Evolutionary conservation across 495 filamentous ascomycete species (phyloP).

Genomic region (Talaromyces borbonicus): DNA sequence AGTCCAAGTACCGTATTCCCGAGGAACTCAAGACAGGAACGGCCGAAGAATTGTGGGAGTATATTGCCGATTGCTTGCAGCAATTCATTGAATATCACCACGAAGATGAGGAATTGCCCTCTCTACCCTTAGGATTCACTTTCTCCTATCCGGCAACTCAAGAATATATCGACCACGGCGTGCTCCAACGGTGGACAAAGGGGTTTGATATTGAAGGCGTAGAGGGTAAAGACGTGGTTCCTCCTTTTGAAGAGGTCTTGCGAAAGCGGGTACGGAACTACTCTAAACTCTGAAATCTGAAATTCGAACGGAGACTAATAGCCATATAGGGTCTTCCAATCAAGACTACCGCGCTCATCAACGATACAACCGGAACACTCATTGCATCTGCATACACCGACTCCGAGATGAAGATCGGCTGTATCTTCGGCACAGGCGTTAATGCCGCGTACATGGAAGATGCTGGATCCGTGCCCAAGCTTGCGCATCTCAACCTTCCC

Average conservation of each 20-base stretch:
- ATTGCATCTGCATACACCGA: slow-evolving; percentile 97
- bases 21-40: slow-evolving; percentile 89
- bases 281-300: not conserved
- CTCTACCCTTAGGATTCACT: slow-evolving; percentile 84
- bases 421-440: slow-evolving; percentile 97
- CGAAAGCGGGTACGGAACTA: slow-evolving; percentile 54
- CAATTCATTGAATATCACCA: slow-evolving; percentile 95
- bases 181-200: slow-evolving; percentile 97
- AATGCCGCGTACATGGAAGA: slow-evolving; percentile 98
- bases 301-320: not conserved
- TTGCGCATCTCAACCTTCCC: slow-evolving; percentile 87
- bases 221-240: slow-evolving; percentile 89
- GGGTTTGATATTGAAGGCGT: slow-evolving; percentile 97
- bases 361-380: slow-evolving; percentile 98
- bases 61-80: slow-evolving; percentile 93
- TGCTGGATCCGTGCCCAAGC: slow-evolving; percentile 82
- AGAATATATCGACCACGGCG: slow-evolving; percentile 90
- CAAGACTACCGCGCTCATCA: slow-evolving; percentile 87
- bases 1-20: slow-evolving; percentile 96
- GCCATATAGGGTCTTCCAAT: slow-evolving; percentile 79
- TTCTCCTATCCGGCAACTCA: slow-evolving; percentile 98
- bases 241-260: slow-evolving; percentile 79
- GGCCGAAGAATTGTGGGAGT: slow-evolving; percentile 91
- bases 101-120: slow-evolving; percentile 47
- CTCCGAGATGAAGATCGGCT: slow-evolving; percentile 81